Conservation (phyloP, 768 basidiomycete genomes). For the Tylopilus sp. region DNA sequence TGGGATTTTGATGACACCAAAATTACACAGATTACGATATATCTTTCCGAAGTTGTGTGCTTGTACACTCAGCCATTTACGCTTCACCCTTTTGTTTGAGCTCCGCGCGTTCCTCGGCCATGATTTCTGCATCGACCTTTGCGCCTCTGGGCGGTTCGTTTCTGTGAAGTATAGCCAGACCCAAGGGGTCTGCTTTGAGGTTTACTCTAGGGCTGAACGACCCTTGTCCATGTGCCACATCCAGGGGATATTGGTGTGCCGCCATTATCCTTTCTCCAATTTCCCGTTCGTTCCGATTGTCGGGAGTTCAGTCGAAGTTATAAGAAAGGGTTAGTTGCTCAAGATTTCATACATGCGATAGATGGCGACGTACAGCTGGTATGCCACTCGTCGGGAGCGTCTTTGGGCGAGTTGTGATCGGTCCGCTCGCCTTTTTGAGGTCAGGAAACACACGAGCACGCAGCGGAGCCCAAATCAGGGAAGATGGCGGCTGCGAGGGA, state of each 20-base stretch:
- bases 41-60: neutral
- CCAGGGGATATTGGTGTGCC: conserved; percentile 32
- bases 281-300: conserved; percentile 41
- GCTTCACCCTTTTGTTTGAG: conserved; percentile 43
- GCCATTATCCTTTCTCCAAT: conserved; percentile 37
- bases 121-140: conserved; percentile 53
- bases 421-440: conserved; percentile 15
- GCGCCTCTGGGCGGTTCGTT: conserved; percentile 58
- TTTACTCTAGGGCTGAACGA: conserved; percentile 27
- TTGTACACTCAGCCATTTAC: conserved; percentile 10
- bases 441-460: conserved; percentile 3
- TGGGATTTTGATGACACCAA: neutral
- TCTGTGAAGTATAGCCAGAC: conserved; percentile 48
- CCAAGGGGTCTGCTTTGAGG: conserved; percentile 42
- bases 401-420: conserved; percentile 22
- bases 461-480: neutral
- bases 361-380: conserved; percentile 12
- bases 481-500: neutral
- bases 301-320: no score
- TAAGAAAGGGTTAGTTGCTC: neutral
- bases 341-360: neutral
- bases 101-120: conserved; percentile 48
- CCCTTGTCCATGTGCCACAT: conserved; percentile 22
- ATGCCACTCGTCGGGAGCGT: conserved; percentile 35
- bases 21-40: neutral